These are phyloP conservation scores for Entomophthora muscae DNA, from an alignment of 371 early-diverging fungal species.

Conservation along the genomic window DNA sequence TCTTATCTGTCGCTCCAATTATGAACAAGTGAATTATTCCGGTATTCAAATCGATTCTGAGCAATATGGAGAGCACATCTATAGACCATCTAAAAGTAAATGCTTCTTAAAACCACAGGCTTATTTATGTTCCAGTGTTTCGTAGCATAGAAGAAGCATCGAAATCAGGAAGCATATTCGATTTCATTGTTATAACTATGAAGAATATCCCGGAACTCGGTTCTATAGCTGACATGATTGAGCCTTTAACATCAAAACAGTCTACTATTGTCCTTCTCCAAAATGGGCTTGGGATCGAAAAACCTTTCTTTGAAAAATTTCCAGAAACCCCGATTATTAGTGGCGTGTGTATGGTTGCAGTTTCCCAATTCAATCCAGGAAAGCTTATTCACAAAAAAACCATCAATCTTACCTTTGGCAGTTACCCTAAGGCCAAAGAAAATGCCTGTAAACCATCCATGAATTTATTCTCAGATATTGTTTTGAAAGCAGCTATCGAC, in stretches of 20 bases:
- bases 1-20: constrained; percentile 70
- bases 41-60: constrained; percentile 50
- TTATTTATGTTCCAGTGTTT: neutral
- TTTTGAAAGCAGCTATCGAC: constrained; percentile 28
- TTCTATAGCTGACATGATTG: constrained; percentile 38
- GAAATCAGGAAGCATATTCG: constrained; percentile 23
- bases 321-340: constrained; percentile 49
- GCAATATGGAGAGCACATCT: constrained; percentile 38
- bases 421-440: constrained; percentile 14
- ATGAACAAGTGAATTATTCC: constrained; percentile 26
- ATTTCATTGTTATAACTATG: constrained; percentile 52
- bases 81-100: constrained; percentile 35
- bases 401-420: constrained; percentile 19
- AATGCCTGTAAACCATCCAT: constrained; percentile 9
- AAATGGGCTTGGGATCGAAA: constrained; percentile 72
- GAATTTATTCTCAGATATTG: constrained; percentile 8
- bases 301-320: constrained; percentile 32
- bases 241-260: constrained; percentile 30
- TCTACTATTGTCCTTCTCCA: constrained; percentile 63
- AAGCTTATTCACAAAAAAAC: constrained; percentile 25
- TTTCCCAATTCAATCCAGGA: constrained; percentile 40
- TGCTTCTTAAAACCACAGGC: neutral
- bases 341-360: constrained; percentile 54
- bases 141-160: constrained; percentile 18
- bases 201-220: constrained; percentile 52